These are phyloP conservation scores for Dissophora globulifera DNA, from an alignment of 192 early-diverging fungal genomes.

Conservation along the genomic window DNA sequence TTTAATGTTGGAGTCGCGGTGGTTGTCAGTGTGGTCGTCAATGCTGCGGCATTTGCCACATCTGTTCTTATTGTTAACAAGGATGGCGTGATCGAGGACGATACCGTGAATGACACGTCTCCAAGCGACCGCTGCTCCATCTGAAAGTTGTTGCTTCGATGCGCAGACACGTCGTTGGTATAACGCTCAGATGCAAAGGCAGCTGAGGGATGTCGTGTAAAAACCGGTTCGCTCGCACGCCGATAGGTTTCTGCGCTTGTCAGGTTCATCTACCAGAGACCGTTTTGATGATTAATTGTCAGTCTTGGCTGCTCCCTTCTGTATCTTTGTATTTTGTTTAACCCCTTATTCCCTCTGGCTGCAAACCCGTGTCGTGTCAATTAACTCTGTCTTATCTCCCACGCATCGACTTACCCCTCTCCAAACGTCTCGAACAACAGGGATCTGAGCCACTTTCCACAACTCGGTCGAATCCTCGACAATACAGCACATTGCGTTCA, in stretches of 20 bases:
- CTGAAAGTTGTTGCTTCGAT: too few relatives aligned
- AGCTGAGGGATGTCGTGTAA: neutral
- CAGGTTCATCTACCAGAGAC: neutral
- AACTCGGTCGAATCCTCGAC: constrained; percentile 2
- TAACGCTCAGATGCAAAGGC: neutral
- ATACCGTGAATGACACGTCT: neutral
- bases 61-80: too few relatives aligned
- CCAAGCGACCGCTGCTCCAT: neutral
- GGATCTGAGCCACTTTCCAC: constrained; percentile 5
- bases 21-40: too few relatives aligned
- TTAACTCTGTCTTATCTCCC: neutral
- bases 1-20: too few relatives aligned
- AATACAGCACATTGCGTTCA: constrained; percentile 21
- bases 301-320: too few relatives aligned
- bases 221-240: neutral
- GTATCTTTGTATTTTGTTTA: too few relatives aligned
- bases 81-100: too few relatives aligned
- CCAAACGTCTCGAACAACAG: constrained; percentile 18
- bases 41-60: too few relatives aligned
- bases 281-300: too few relatives aligned
- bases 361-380: neutral
- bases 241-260: neutral
- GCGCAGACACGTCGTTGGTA: neutral
- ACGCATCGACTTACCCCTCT: constrained; percentile 11
- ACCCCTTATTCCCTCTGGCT: too few relatives aligned